Conservation (phyloP, 106 monocot genomes). For the Acanthochlamys bracteata region DNA sequence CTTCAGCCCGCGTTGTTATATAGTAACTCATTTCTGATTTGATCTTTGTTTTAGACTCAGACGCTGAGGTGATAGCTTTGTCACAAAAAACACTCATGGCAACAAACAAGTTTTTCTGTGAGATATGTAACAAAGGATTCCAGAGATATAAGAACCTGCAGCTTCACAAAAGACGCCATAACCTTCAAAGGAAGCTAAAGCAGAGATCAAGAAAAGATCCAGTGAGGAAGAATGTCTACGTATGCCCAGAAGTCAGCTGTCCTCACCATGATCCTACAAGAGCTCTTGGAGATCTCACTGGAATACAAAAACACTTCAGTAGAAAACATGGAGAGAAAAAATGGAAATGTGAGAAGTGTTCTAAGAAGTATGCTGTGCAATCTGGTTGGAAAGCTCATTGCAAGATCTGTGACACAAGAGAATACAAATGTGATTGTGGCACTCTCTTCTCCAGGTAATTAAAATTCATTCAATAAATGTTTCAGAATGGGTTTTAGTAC, state of each 20-base stretch:
- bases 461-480: too few relatives aligned
- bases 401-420: conserved; percentile 56
- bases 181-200: conserved; percentile 31
- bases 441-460: conserved; percentile 36
- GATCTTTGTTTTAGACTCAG: conserved; percentile 12
- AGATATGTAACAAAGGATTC: conserved; percentile 30
- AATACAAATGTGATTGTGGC: conserved; percentile 37
- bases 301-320: conserved; percentile 88
- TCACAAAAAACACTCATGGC: conserved; percentile 26
- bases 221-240: conserved; percentile 61
- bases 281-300: conserved; percentile 75
- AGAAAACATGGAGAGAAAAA: conserved; percentile 85
- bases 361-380: conserved; percentile 88
- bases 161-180: conserved; percentile 26
- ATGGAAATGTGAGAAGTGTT: conserved; percentile 91
- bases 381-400: conserved; percentile 90
- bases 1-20: neutral
- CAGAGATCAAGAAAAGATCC: conserved; percentile 41
- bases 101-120: conserved; percentile 25
- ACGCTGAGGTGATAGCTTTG: conserved; percentile 24
- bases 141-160: conserved; percentile 27
- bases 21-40: neutral
- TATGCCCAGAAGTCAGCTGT: conserved; percentile 60
- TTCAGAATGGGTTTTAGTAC: too few relatives aligned
- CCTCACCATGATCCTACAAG: conserved; percentile 65